Evolutionary conservation across 495 filamentous ascomycete genomes (phyloP).

Genomic region (Penicillium goetzii): DNA sequence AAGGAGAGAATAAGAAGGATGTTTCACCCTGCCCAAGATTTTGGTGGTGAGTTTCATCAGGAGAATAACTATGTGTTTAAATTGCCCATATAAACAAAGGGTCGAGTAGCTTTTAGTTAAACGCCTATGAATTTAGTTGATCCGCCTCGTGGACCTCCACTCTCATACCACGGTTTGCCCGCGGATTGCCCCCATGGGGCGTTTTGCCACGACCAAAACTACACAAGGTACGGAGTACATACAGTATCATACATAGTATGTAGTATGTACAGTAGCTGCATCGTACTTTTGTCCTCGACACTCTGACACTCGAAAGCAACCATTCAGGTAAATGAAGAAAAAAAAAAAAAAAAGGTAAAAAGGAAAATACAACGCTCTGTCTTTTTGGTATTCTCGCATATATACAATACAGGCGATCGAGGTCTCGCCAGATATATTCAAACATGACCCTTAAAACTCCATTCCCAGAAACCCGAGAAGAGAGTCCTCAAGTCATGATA

Average conservation of each 20-base stretch:
- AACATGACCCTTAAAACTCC: constrained; percentile 12
- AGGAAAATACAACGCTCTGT: constrained; percentile 13
- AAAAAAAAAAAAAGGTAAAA: background rate
- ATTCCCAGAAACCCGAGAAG: background rate
- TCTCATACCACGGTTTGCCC: constrained; percentile 40
- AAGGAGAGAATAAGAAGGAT: background rate
- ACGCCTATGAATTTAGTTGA: constrained; percentile 7
- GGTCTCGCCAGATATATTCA: constrained; percentile 2
- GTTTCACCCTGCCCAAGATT: background rate
- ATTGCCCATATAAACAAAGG: constrained; percentile 1
- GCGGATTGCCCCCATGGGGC: constrained; percentile 29
- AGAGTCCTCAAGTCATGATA: constrained; percentile 70
- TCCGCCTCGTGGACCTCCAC: constrained; percentile 36
- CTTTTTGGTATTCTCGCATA: constrained; percentile 23
- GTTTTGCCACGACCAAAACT: background rate
- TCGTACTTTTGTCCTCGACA: constrained; percentile 7
- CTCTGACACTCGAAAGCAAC: background rate
- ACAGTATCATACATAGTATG: too few relatives aligned
- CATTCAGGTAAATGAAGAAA: background rate
- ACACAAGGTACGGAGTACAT: background rate
- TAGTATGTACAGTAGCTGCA: background rate
- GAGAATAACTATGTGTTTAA: too few relatives aligned
- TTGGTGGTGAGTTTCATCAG: background rate
- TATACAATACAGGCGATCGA: constrained; percentile 18
- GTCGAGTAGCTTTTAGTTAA: background rate